Evolutionary conservation across 257 asterid species (phyloP), one percentile per base, ranked within the genome.

Genomic region (Nicotiana knightiana): DNA sequence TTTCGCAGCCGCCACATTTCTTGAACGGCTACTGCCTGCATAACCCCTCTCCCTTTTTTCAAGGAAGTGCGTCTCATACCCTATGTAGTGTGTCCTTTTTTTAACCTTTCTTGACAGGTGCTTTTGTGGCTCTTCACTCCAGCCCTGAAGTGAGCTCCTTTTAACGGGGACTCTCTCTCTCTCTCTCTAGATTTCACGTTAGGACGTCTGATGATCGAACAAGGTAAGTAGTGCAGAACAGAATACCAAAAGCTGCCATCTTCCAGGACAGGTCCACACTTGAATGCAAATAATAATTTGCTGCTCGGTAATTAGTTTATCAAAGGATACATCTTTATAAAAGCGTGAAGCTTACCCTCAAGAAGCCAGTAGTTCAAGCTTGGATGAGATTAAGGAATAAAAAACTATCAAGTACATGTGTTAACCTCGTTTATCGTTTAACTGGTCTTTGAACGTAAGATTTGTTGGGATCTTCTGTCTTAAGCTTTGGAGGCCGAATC

Each of bases 401-500:
- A 43, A 43, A 43, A 28, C 35, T 33, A 70, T 70, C 35, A 68
- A 68, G 64, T 26, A 48, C 70, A 51, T 9, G 68, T 1, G 18
- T 67, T 73, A 88, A 26, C 93, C 95, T 48, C 94, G 90, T 85
- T 96, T 94, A 76, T 48, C 94, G 90, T 85, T 96, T 94, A 76
- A 94, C 97, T 0, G 99, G 99, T 82, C 98, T 91, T 85, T 96
- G 98, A 43, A 94, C 99, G 9, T 96, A 94, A 5, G 98, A 93
- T 90, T 96, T 96, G 93, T 94, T 96, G 65, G 98, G 98, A 83
- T 96, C 99, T 92, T 96, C 97, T 5, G 98, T 96, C 91, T 96
- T 96, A 55, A 96, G 94, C 89, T 96, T 96, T 70, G 99, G 99
- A 65, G 99, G 99, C 63, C 98, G 93, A 76, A 92, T 87, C 89